Base-by-base conservation (phyloP, 2,329 filamentous ascomycete genomes). In the Botrytis cinerea region DNA sequence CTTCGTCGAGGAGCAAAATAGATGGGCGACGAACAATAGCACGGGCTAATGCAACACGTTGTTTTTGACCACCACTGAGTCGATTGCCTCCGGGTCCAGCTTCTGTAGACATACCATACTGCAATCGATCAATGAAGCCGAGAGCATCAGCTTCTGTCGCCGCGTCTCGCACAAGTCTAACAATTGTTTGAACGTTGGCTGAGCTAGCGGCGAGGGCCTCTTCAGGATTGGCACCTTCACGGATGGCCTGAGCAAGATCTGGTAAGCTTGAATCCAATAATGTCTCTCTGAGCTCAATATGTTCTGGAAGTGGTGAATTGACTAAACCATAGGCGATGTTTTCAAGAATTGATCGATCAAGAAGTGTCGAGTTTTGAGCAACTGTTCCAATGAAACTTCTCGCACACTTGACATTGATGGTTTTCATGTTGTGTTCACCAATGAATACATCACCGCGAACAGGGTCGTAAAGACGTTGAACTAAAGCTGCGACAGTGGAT, bases 1-100 rank as follows among this genome's bases (percentile, higher is more conserved):
- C 88, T 78, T 91, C 89, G 61, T 91, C 89, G 2, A 90, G 82
- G 12, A 91, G 84, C 3, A 91, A 82, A 25, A 91, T 86, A 68
- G 83, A 84, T 1, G 88, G 88, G 43, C 89, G 84, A 7, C 86
- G 84, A 51, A 91, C 85, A 35, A 79, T 74, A 57, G 75, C 75
- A 40, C 92, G 86, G 1, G 92, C 92, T 74, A 94, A 93, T 4
- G 92, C 91, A 32, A 72, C 62, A 51, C 70, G 43, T 64, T 71
- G 70, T 38, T 71, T 71, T 51, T 71, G 59, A 28, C 70, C 70
- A 28, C 70, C 70, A 54, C 59, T 63, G 6, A 71, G 70, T 54
- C 46, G 70, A 64, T 61, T 61, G 4, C 60, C 70, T 35, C 70
- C 54, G 16, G 68, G 54, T 3, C 68, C 68, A 32, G 54, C 68